Base-by-base conservation (phyloP, 495 filamentous ascomycete species). In the Cairneyella variabilis region DNA sequence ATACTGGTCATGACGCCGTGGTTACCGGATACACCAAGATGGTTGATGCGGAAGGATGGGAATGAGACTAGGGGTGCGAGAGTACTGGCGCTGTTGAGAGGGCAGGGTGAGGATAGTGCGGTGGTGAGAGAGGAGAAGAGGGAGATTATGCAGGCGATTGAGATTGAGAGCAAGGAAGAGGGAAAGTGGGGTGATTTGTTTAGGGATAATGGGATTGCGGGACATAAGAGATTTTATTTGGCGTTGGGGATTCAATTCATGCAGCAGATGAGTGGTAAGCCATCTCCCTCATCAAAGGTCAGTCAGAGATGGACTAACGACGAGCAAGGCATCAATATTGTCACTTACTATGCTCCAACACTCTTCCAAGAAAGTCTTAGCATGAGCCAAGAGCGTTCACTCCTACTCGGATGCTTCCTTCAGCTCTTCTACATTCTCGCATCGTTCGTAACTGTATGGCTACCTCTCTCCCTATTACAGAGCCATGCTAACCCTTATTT, bases 261-360 rank as follows among this genome's bases (percentile, higher is more conserved):
- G 70, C 72, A 75, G 54, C 73, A 75, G 30, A 38, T 74, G 37
- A 71, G 67, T 0, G 73, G 71, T 32, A 17, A 53, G 50, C 23
- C 27, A 10, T 17, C 44, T 7, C 30, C 30, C 32, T 28, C 12
- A n/a, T 2, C 16, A 7, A 27, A 5, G 14, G 8, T 17, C 84
- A 89, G 5, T n/a, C n/a, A n/a, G n/a, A n/a, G n/a, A n/a, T n/a
- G n/a, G n/a, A n/a, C n/a, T n/a, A n/a, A n/a, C n/a, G n/a, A n/a
- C n/a, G n/a, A n/a, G n/a, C n/a, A n/a, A 16, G 88, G 88, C 22
- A 88, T 89, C 60, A 89, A 89, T 57, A 58, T 90, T 17, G 83
- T 89, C 55, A 85, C 84, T 0, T 86, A 88, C 62, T 90, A 90
- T 51, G 76, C 82, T 2, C 73, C 84, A 6, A 77, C 80, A 3